phyloP scores from a whole-genome alignment of 2,329 filamentous ascomycete species.

The Leptosphaerulina australis region DNA sequence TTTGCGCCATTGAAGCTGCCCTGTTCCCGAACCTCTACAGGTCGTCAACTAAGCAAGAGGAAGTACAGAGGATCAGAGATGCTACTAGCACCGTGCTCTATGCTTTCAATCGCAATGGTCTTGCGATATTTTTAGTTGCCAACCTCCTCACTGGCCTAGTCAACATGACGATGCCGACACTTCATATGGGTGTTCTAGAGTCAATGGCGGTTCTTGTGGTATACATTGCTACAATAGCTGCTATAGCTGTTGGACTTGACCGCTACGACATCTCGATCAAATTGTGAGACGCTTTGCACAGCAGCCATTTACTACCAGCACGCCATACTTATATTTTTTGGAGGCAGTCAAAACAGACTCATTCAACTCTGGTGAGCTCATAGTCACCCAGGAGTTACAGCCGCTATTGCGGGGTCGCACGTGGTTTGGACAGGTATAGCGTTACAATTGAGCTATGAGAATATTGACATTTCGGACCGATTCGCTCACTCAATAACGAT shows the following conservation, averaged over 20 bases:
- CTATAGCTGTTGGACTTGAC: constrained; percentile 71
- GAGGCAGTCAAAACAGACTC: too few relatives aligned
- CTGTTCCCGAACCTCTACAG: constrained; percentile 77
- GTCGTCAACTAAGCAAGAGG: constrained; percentile 59
- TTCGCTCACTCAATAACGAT: too few relatives aligned
- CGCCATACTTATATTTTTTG: too few relatives aligned
- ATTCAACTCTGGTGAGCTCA: too few relatives aligned
- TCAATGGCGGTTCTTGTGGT: constrained; percentile 76
- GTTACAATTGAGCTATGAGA: too few relatives aligned
- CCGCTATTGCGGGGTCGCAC: too few relatives aligned
- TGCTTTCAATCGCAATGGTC: constrained; percentile 86
- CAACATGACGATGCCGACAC: constrained; percentile 83
- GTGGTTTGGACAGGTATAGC: too few relatives aligned
- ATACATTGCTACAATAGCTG: constrained; percentile 73
- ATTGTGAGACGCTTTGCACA: constrained; percentile 62
- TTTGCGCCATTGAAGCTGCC: constrained; percentile 75
- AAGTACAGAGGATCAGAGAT: constrained; percentile 67
- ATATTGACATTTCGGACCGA: too few relatives aligned
- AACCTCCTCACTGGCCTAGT: constrained; percentile 89
- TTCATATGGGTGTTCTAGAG: constrained; percentile 68
- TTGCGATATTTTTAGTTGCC: constrained; percentile 82
- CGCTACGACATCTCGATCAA: constrained; percentile 72
- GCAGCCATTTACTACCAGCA: too few relatives aligned
- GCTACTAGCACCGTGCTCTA: constrained; percentile 82
- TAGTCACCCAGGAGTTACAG: too few relatives aligned